A percentile compares a stretch with the other conserved stretches of the same genome.
Evolutionary conservation across 768 basidiomycete genomes (phyloP).

Genomic region (Phanerochaete sordida): DNA sequence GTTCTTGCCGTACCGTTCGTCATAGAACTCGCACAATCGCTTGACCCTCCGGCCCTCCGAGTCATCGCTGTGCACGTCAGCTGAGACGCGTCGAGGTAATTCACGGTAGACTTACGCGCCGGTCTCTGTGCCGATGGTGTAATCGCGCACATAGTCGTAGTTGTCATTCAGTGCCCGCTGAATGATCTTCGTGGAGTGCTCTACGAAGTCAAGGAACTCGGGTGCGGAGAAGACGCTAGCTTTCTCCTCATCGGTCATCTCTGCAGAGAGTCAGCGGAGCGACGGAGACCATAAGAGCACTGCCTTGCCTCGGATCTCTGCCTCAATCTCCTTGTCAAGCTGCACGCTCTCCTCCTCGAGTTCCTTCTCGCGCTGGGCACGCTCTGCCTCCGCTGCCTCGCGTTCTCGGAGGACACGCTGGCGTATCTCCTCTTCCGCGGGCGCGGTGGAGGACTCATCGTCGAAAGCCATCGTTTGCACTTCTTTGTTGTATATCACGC

Average conservation of each 20-base stretch:
- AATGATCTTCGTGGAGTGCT: constrained; percentile 91
- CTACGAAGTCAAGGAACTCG: constrained; percentile 91
- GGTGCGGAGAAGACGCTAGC: constrained; percentile 79
- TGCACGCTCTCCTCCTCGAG: constrained; percentile 81
- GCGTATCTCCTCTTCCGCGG: constrained; percentile 69
- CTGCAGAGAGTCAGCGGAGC: constrained; percentile 35
- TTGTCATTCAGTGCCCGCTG: constrained; percentile 92
- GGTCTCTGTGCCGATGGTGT: constrained; percentile 84
- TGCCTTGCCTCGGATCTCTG: constrained; percentile 73
- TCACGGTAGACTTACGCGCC: constrained; percentile 57
- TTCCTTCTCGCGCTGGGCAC: constrained; percentile 66
- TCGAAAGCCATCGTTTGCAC: constrained; percentile 73
- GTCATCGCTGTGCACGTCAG: constrained; percentile 59
- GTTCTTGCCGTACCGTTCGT: constrained; percentile 89
- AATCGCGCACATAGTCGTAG: constrained; percentile 97
- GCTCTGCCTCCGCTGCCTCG: constrained; percentile 63
- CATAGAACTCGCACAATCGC: constrained; percentile 90
- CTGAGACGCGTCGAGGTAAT: not conserved
- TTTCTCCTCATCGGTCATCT: constrained; percentile 84
- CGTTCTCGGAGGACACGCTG: constrained; percentile 65
- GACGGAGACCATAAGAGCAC: not conserved
- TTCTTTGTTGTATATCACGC: constrained; percentile 81
- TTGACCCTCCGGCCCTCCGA: constrained; percentile 89
- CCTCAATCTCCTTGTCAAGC: constrained; percentile 82
- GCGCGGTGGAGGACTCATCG: constrained; percentile 42